Percentiles rank a stretch among this genome's conserved stretches.
phyloP scores from a whole-genome alignment of 805 yeast species.

The Saccharomycopsis fermentans region DNA sequence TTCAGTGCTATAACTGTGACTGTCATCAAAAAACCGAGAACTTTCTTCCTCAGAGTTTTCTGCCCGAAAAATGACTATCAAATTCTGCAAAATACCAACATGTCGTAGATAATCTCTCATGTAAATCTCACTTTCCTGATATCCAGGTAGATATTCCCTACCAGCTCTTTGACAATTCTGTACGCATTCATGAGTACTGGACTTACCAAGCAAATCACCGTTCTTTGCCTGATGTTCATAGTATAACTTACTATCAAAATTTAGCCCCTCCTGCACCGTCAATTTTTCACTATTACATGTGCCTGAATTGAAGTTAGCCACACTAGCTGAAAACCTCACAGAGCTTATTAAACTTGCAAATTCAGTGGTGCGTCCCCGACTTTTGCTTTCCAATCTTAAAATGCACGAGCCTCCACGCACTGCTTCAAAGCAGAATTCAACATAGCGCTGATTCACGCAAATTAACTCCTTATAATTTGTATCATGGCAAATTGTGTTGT shows the following conservation, averaged over 20 bases:
- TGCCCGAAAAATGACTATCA: background rate
- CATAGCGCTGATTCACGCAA: background rate
- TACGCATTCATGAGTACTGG: background rate
- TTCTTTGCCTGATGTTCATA: background rate
- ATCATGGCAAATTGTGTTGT: background rate
- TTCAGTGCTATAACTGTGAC: slow-evolving; percentile 26
- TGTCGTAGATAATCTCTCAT: background rate
- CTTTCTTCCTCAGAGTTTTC: background rate
- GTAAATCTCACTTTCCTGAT: background rate
- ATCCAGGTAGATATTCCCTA: background rate
- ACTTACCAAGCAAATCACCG: background rate
- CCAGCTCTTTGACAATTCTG: background rate
- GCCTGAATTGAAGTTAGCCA: background rate
- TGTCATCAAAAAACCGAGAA: too few species aligned
- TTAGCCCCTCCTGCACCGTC: background rate
- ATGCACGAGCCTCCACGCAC: background rate
- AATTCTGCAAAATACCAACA: background rate
- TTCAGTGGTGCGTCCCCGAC: background rate
- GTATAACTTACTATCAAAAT: background rate
- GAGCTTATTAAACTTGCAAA: background rate
- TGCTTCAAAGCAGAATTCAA: background rate
- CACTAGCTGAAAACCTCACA: background rate
- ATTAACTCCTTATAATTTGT: background rate
- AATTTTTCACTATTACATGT: background rate
- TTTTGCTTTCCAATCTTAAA: background rate